Evolutionary conservation across 805 yeast species (phyloP).

Genomic region (Brettanomyces nanus): DNA sequence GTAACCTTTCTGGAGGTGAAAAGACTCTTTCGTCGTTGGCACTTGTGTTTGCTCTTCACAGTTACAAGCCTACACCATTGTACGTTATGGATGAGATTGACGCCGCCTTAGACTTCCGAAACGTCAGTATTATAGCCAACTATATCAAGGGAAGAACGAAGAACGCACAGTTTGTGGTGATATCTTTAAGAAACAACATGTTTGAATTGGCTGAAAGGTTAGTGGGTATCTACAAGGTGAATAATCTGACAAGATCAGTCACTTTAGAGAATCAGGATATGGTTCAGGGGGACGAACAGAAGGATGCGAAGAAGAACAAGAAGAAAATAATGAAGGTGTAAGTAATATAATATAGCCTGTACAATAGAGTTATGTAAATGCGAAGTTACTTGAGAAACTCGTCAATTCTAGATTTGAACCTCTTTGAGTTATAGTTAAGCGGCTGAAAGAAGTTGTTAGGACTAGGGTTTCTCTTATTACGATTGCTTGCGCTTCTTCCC

Average conservation of each 20-base stretch:
- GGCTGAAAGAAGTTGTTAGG: not conserved
- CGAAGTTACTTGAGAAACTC: not conserved
- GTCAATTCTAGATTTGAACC: not conserved
- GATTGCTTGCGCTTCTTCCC: not conserved
- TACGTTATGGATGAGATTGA: conserved; percentile 96
- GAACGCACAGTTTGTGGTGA: conserved; percentile 94
- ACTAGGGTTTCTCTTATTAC: not conserved
- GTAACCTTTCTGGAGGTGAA: conserved; percentile 96
- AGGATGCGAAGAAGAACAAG: not conserved
- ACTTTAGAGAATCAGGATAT: conserved; percentile 60
- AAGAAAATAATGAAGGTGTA: not conserved
- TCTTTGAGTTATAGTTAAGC: not conserved
- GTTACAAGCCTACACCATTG: conserved; percentile 98
- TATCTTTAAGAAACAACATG: conserved; percentile 94
- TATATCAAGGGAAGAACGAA: conserved; percentile 93
- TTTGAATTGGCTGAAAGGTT: conserved; percentile 91
- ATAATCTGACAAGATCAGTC: conserved; percentile 83
- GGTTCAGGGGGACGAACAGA: not conserved
- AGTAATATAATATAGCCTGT: not conserved
- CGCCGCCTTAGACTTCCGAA: conserved; percentile 95
- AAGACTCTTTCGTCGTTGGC: conserved; percentile 93
- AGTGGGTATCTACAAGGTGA: conserved; percentile 91
- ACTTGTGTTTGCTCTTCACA: conserved; percentile 81
- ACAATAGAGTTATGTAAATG: not conserved
- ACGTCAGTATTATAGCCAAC: conserved; percentile 95